Base-by-base conservation (phyloP, 2,329 filamentous ascomycete species). In the Fusarium napiforme region DNA sequence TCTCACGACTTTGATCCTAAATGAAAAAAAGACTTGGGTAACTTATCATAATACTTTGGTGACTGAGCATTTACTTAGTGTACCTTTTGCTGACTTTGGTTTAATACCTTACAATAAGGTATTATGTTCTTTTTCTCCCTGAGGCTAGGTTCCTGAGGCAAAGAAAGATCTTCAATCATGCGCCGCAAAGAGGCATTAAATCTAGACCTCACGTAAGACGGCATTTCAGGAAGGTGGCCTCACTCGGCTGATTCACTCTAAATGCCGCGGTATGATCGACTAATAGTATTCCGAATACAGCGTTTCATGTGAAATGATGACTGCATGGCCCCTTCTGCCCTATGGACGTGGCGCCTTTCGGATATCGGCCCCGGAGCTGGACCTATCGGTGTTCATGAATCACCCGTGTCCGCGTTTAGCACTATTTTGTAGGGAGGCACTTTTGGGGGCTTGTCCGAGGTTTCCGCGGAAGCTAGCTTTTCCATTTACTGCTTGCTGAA, bases 191-290 rank as follows among this genome's bases (percentile, higher is more conserved):
- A n/a, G 26, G n/a, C 32, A n/a, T 50, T 53, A 23, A 60, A 56
- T 60, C 45, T 12, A 40, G 18, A 26, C 30, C 58, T 57, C 49
- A 61, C 47, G 37, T 61, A 43, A 61, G 58, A 61, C 58, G 58
- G 58, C 58, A 61, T 32, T 57, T 43, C 58, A 61, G 37, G 30
- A 61, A 61, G 37, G 58, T 61, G 28, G 37, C 34, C 34, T 37
- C 32, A 37, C 34, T 30, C 26, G 36, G 28, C 37, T 43, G 16
- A 40, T 30, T 16, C 3, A 5, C 9, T 19, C 15, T n/a, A 28
- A 42, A 28, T 55, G 47, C 46, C 58, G 36, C n/a, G 28, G 46
- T 8, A 16, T 21, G 14, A 60, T 55, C 11, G 46, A 26, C 46
- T 34, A 56, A 56, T 34, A 18, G 47, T 8, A n/a, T 56, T 28